Conservation (phyloP, 768 basidiomycete genomes). For the Termitomyces sp. region DNA sequence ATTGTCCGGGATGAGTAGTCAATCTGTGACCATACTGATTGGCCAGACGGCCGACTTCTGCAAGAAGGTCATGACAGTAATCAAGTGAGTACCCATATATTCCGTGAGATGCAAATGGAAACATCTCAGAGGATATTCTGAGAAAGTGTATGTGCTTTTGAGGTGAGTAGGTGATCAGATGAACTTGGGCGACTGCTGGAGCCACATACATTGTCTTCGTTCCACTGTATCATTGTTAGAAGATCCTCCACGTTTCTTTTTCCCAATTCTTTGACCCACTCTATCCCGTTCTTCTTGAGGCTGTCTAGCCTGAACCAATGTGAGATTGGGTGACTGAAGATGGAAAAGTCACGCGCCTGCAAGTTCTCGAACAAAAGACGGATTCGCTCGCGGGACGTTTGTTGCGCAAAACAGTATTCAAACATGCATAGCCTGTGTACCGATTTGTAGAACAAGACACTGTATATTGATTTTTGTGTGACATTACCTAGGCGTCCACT, state of each 20-base stretch:
- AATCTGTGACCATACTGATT: constrained; percentile 70
- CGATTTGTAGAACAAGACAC: background rate
- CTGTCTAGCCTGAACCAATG: constrained; percentile 55
- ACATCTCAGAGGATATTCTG: constrained; percentile 87
- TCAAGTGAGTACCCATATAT: constrained; percentile 76
- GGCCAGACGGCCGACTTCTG: constrained; percentile 58
- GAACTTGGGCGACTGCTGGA: too few species aligned
- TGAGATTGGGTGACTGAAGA: background rate
- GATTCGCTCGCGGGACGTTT: constrained; percentile 57
- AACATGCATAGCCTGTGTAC: constrained; percentile 63
- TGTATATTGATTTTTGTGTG: background rate
- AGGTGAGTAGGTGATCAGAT: background rate
- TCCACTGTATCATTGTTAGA: constrained; percentile 79
- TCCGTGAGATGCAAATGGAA: constrained; percentile 84
- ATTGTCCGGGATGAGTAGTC: constrained; percentile 89
- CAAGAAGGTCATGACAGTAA: constrained; percentile 56
- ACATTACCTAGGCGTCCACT: constrained; percentile 51
- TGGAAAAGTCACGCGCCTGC: constrained; percentile 33
- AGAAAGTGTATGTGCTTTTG: constrained; percentile 73
- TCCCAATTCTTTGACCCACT: constrained; percentile 79
- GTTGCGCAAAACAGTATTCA: constrained; percentile 77
- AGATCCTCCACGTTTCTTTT: constrained; percentile 71
- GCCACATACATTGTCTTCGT: constrained; percentile 65
- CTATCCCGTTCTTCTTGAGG: constrained; percentile 73
- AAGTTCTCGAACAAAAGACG: constrained; percentile 73